Conservation (phyloP, 139 green algal species). For the Astrephomene gubernaculifera region DNA sequence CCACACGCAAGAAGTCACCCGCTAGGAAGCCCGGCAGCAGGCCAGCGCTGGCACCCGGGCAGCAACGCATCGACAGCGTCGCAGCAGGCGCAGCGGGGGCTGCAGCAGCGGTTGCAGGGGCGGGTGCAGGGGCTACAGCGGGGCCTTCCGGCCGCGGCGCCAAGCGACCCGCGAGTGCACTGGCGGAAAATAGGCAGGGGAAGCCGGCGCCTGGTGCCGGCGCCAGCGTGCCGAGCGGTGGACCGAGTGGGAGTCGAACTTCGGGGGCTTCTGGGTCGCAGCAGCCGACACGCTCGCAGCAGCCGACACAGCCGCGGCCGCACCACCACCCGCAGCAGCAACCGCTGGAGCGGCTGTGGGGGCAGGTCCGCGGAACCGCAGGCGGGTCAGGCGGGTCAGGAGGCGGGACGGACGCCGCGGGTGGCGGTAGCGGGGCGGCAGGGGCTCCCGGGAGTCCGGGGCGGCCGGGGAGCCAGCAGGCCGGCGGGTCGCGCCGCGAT, state of each 20-base stretch:
- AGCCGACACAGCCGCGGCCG: too few relatives aligned
- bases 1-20: neutral
- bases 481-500: too few relatives aligned
- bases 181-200: too few relatives aligned
- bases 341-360: neutral
- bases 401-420: neutral
- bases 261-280: too few relatives aligned
- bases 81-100: neutral
- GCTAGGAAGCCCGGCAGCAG: neutral
- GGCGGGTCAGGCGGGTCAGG: too few relatives aligned
- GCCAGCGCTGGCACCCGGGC: neutral
- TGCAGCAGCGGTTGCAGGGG: too few relatives aligned
- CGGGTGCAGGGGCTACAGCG: too few relatives aligned
- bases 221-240: too few relatives aligned
- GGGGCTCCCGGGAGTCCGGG: too few relatives aligned
- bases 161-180: neutral
- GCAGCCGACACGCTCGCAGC: too few relatives aligned
- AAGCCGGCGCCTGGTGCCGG: too few relatives aligned
- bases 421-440: neutral
- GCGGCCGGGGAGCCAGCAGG: neutral
- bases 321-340: neutral
- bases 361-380: neutral
- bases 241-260: too few relatives aligned
- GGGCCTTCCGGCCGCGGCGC: neutral
- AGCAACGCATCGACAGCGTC: slow-evolving; percentile 1